Evolutionary conservation across 768 basidiomycete species (phyloP).

Genomic region (Clitopilus hobsonii): DNA sequence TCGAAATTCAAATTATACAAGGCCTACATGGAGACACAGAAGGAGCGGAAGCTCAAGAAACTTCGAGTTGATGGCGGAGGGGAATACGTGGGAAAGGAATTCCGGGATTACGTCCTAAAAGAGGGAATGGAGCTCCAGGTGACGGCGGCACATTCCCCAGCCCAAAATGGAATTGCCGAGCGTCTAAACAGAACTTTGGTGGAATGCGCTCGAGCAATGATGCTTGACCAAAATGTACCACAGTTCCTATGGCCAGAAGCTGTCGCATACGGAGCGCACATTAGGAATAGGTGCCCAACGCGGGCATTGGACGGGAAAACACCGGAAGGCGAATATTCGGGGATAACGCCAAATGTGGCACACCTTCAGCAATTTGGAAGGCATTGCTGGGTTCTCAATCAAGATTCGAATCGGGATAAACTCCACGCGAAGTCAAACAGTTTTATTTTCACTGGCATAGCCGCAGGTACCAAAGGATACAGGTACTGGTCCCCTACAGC

Average conservation of each 20-base stretch:
- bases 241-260: constrained; percentile 21
- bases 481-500: background rate
- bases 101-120: constrained; percentile 10
- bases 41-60: constrained; percentile 6
- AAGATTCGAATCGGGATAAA: background rate
- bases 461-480: background rate
- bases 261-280: constrained; percentile 10
- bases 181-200: constrained; percentile 17
- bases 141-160: constrained; percentile 18
- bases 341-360: constrained; percentile 20
- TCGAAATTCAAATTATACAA: constrained; percentile 16
- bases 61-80: constrained; percentile 19
- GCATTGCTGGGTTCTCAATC: constrained; percentile 1
- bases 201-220: constrained; percentile 14
- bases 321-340: constrained; percentile 14
- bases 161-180: constrained; percentile 22
- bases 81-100: constrained; percentile 17
- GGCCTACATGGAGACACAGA: constrained; percentile 18
- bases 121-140: constrained; percentile 16
- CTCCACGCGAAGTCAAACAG: constrained; percentile 3
- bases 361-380: constrained; percentile 15
- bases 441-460: constrained; percentile 2
- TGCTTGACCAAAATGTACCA: constrained; percentile 12
- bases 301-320: constrained; percentile 14
- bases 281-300: constrained; percentile 16